Evolutionary conservation across 2,329 filamentous ascomycete genomes (phyloP).

Genomic region (Diaporthe citri): DNA sequence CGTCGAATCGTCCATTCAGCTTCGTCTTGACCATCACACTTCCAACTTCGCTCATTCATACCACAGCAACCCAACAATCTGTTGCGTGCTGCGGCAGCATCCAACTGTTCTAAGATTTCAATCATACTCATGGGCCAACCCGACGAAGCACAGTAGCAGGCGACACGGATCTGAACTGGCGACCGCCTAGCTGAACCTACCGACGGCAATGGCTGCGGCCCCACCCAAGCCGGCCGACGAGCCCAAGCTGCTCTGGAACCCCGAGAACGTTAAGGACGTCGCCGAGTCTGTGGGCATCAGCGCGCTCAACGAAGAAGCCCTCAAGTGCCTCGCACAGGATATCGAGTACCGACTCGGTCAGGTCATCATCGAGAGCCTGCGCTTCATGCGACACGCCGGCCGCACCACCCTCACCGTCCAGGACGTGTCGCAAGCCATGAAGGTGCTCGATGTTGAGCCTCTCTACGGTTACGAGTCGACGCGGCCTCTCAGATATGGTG

Average conservation of each 20-base stretch:
- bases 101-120: background rate
- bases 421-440: constrained; percentile 88
- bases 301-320: constrained; percentile 84
- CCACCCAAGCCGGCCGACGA: constrained; percentile 46
- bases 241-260: constrained; percentile 86
- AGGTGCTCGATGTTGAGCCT: constrained; percentile 91
- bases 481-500: constrained; percentile 88
- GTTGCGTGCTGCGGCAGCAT: background rate
- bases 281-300: constrained; percentile 94
- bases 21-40: background rate
- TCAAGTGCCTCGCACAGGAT: constrained; percentile 89
- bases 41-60: background rate
- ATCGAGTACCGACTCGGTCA: constrained; percentile 96
- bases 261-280: constrained; percentile 94
- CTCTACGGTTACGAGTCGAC: constrained; percentile 97
- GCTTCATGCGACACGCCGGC: constrained; percentile 93
- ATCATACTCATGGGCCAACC: constrained; percentile 12
- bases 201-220: constrained; percentile 39
- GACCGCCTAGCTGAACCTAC: constrained; percentile 14
- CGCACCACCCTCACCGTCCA: constrained; percentile 89
- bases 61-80: no score
- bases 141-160: background rate
- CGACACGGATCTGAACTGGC: constrained; percentile 13
- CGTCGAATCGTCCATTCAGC: background rate
- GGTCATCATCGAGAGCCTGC: constrained; percentile 92